Conservation (phyloP, 192 early-diverging fungal genomes). For the Backusella morwellensis region DNA sequence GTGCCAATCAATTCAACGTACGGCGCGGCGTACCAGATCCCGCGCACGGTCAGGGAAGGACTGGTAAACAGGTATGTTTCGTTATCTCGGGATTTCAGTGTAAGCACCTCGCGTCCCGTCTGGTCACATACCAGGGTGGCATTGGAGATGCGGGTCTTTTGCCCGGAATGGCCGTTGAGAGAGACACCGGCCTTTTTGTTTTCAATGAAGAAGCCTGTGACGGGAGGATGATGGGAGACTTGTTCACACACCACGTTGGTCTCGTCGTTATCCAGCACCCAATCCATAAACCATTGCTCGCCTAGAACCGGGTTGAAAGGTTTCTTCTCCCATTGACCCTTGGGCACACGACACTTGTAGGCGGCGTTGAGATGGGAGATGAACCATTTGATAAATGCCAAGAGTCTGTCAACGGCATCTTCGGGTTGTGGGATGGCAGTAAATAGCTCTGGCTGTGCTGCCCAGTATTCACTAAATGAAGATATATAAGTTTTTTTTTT, state of each 20-base stretch:
- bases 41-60: constrained; percentile 69
- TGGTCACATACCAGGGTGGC: constrained; percentile 68
- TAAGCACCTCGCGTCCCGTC: constrained; percentile 66
- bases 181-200: constrained; percentile 30
- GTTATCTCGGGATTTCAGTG: constrained; percentile 25
- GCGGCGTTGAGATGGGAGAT: constrained; percentile 75
- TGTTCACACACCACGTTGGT: constrained; percentile 38
- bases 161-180: constrained; percentile 25
- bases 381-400: constrained; percentile 70
- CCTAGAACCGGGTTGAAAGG: constrained; percentile 42
- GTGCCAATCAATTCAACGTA: constrained; percentile 41
- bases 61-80: constrained; percentile 66
- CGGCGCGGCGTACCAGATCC: constrained; percentile 49
- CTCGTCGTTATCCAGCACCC: constrained; percentile 46
- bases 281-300: constrained; percentile 46
- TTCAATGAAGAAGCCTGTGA: constrained; percentile 48
- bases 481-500: too few species aligned
- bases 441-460: constrained; percentile 56
- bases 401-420: constrained; percentile 56
- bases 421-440: constrained; percentile 57
- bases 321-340: constrained; percentile 70
- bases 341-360: constrained; percentile 63
- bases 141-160: constrained; percentile 60
- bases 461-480: constrained; percentile 50
- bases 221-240: constrained; percentile 48